phyloP scores from a whole-genome alignment of 495 filamentous ascomycete species.

The Aspergillus conjunctus region DNA sequence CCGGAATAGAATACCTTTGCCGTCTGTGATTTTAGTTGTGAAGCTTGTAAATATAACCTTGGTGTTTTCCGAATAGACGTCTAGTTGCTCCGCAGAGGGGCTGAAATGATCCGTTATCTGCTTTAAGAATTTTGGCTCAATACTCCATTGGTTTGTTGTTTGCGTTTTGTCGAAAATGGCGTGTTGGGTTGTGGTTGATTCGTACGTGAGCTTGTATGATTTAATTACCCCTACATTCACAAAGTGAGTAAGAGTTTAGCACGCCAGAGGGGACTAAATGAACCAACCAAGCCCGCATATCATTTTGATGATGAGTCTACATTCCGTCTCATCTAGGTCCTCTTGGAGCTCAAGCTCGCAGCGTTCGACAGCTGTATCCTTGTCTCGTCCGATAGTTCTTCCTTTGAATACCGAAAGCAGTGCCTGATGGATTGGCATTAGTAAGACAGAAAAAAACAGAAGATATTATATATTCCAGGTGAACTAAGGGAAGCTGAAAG shows the following conservation, averaged over 20 bases:
- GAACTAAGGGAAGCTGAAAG: too few relatives aligned
- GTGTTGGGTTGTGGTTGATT: slow-evolving; percentile 77
- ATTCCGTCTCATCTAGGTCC: slow-evolving; percentile 67
- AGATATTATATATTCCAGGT: not conserved
- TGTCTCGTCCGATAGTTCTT: slow-evolving; percentile 63
- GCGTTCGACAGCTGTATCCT: slow-evolving; percentile 77
- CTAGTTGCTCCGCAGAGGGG: slow-evolving; percentile 84
- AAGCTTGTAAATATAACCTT: slow-evolving; percentile 87
- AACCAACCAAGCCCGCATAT: slow-evolving; percentile 78
- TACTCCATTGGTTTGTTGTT: slow-evolving; percentile 76
- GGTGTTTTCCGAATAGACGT: slow-evolving; percentile 75
- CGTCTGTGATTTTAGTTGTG: slow-evolving; percentile 84
- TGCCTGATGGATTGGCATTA: slow-evolving; percentile 46
- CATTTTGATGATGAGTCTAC: slow-evolving; percentile 79
- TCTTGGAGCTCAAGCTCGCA: slow-evolving; percentile 87
- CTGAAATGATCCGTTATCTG: slow-evolving; percentile 93
- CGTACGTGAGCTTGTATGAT: slow-evolving; percentile 89
- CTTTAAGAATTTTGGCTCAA: slow-evolving; percentile 71
- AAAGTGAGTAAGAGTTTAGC: not conserved
- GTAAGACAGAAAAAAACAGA: not conserved
- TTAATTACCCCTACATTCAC: slow-evolving; percentile 72
- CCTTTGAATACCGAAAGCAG: slow-evolving; percentile 75
- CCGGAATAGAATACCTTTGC: slow-evolving; percentile 60
- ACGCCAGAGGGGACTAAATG: not conserved
- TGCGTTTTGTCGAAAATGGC: slow-evolving; percentile 77